Base-by-base conservation (phyloP, 2,329 filamentous ascomycete species). In the Plenodomus tracheiphilus region DNA sequence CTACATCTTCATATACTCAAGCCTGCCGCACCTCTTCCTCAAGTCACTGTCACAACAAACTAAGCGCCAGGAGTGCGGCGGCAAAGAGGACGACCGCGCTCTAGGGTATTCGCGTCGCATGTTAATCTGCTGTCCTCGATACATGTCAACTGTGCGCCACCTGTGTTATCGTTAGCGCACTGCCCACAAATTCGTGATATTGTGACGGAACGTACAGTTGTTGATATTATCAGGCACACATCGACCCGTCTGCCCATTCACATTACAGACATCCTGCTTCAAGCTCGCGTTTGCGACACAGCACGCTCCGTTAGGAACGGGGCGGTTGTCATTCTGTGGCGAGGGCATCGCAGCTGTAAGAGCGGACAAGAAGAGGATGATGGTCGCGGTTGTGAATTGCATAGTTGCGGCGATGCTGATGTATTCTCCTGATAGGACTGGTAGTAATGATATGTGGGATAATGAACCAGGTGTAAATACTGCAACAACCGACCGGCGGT, bases 221-320 rank as follows among this genome's bases (percentile, higher is more conserved):
- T 61, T 61, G 22, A 57, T 44, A 9, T 28, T 53, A 18, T 59
- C 59, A 15, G 63, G 64, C 18, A 68, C 62, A 37, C 64, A 68
- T 16, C 63, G 59, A 10, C 64, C 64, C 19, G 45, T 61, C 30
- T 51, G 47, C 10, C 64, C 64, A 18, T 65, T 66, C 28, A 66
- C 60, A 15, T 58, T 62, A 54, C 64, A 67, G 15, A 68, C 63
- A 39, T 66, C 64, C 46, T 67, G 62, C 55, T 67, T 66, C 53
- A 66, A 51, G 39, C 53, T 59, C n/a, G 62, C 60, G 50, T 60
- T 62, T 4, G 64, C 51, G 2, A 53, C 44, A 32, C 64, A 68
- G 56, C 64, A 68, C 4, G 55, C 43, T 30, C 64, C 64, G 1
- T 37, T 57, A 9, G 63, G 51, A 11, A 68, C 63, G 3, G 64